Base-by-base conservation (phyloP, 768 basidiomycete species). In the Cystobasidium tubakii region DNA sequence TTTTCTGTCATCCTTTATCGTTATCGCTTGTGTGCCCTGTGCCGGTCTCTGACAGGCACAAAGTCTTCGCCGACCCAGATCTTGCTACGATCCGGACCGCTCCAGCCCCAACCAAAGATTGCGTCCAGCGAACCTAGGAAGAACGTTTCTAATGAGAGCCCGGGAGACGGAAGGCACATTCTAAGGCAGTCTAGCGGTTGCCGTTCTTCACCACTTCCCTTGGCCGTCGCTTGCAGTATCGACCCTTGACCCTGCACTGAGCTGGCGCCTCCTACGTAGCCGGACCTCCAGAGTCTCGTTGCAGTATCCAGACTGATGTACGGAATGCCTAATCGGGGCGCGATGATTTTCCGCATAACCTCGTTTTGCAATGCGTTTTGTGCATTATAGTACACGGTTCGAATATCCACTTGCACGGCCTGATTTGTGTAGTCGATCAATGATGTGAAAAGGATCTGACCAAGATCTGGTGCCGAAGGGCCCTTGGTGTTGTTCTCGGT, bases 81-180 rank as follows among this genome's bases (percentile, higher is more conserved):
- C 46, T 66, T 31, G 42, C 39, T 42, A 15, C 29, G 19, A 3
- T 21, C 65, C 19, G 27, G 23, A 15, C 73, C 75, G 39, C 57
- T 63, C 76, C 75, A 77, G 0, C 53, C 76, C 23, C 66, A 55
- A 23, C 75, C 65, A 1, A 79, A 34, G 9, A 79, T 25, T 33
- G 71, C 42, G 62, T n/a, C 17, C 31, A 79, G 42, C 7, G 75
- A 76, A 0, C 77, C 78, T 19, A 78, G 36, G 64, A 79, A 77
- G 29, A 64, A 57, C 29, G 70, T 63, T 73, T 79, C 79, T 25
- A 79, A 23, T 6, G 74, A 63, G 50, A 74, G 31, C 7, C 79
- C 79, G 1, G 79, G 77, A 17, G 75, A 74, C 0, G 79, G 79
- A 31, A 78, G 46, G 72, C 79, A 79, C 64, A 76, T 77, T 34